A percentile compares a stretch with the other conserved stretches of the same genome.
phyloP scores from a whole-genome alignment of 1,284 basidiomycete genomes.

The Pseudozyma sp. region DNA sequence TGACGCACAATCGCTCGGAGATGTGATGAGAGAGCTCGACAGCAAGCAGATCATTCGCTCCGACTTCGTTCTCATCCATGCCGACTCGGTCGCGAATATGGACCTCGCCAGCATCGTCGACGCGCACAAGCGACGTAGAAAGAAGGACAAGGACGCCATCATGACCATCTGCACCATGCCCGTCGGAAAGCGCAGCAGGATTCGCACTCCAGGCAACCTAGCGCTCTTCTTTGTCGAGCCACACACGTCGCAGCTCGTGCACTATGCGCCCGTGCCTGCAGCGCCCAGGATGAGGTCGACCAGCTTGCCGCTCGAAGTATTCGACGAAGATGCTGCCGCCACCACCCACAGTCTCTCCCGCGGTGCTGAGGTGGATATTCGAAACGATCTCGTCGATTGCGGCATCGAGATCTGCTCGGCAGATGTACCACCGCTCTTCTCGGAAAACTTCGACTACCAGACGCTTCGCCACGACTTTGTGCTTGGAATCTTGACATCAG shows the following conservation, averaged over 20 bases:
- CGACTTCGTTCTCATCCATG: conserved; percentile 83
- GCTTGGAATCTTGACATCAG: conserved; percentile 93
- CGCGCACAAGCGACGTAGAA: conserved; percentile 86
- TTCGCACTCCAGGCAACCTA: conserved; percentile 53
- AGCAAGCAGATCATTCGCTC: conserved; percentile 84
- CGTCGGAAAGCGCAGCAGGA: conserved; percentile 32
- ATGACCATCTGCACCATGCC: conserved; percentile 76
- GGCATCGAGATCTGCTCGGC: conserved; percentile 75
- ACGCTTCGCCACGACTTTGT: conserved; percentile 93
- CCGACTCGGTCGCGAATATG: conserved; percentile 93
- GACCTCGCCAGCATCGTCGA: conserved; percentile 88
- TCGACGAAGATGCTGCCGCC: conserved; percentile 49
- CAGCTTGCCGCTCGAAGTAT: conserved; percentile 64
- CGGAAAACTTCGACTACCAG: conserved; percentile 98
- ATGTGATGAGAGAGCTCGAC: conserved; percentile 96
- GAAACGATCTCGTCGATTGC: conserved; percentile 88
- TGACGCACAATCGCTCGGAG: conserved; percentile 89
- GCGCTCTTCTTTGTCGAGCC: conserved; percentile 60
- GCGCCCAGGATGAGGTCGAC: conserved; percentile 49
- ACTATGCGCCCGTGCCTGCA: conserved; percentile 67
- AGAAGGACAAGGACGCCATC: conserved; percentile 88
- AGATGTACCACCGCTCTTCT: conserved; percentile 92
- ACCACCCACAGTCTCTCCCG: conserved; percentile 36
- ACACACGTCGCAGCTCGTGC: conserved; percentile 66
- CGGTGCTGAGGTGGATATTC: conserved; percentile 77